A percentile compares a stretch with the other conserved stretches of the same genome.
These are phyloP conservation scores for Pezizomycotina sp. DNA, from an alignment of 2,329 filamentous ascomycete genomes.

Conservation along the genomic window DNA sequence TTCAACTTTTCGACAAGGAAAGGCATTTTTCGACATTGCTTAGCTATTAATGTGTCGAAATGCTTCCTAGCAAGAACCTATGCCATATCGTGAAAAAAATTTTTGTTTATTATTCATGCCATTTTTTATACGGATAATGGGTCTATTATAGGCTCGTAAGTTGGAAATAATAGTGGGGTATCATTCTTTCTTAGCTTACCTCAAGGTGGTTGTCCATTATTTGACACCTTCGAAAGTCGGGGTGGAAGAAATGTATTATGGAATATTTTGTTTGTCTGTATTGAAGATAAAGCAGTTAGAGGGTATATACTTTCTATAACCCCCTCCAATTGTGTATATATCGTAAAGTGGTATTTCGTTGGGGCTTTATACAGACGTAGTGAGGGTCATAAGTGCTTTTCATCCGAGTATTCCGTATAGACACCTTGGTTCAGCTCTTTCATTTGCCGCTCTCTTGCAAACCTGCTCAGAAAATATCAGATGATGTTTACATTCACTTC, in stretches of 20 bases:
- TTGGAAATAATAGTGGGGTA: slow-evolving; percentile 4
- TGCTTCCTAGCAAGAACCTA: slow-evolving; percentile 39
- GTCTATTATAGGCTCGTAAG: not conserved
- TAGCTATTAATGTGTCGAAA: slow-evolving; percentile 42
- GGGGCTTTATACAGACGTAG: slow-evolving; percentile 29
- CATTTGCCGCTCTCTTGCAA: slow-evolving; percentile 37
- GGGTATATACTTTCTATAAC: not conserved
- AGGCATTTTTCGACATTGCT: slow-evolving; percentile 42
- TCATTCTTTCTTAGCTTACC: slow-evolving; percentile 10
- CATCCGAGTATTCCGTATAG: slow-evolving; percentile 41
- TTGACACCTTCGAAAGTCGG: slow-evolving; percentile 31
- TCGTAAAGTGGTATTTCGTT: too few relatives aligned
- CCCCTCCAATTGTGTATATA: too few relatives aligned
- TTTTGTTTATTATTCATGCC: too few relatives aligned
- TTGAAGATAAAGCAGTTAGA: not conserved
- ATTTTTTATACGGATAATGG: not conserved
- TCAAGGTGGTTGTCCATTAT: slow-evolving; percentile 32
- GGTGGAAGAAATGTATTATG: slow-evolving; percentile 31
- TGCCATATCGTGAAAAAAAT: too few relatives aligned
- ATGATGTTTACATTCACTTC: too few relatives aligned
- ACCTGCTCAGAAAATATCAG: slow-evolving; percentile 12
- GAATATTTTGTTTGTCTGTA: slow-evolving; percentile 26
- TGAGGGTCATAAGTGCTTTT: slow-evolving; percentile 40
- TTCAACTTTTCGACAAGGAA: slow-evolving; percentile 43
- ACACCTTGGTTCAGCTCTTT: slow-evolving; percentile 37